Percentiles rank a stretch among this genome's conserved stretches.
phyloP scores from a whole-genome alignment of 2,329 filamentous ascomycete genomes.

The Amauroascus niger region DNA sequence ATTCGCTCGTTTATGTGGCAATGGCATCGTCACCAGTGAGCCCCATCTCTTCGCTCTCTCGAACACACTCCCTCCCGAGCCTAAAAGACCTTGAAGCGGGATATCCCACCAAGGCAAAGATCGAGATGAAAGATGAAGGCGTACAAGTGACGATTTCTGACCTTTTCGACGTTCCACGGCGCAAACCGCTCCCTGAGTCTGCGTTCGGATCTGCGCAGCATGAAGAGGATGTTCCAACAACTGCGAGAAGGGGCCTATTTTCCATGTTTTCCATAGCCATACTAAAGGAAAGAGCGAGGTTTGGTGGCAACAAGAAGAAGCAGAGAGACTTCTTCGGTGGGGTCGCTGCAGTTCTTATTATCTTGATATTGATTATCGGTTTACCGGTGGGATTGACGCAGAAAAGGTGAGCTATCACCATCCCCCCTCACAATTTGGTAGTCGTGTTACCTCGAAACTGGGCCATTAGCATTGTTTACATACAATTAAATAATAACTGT shows the following conservation, averaged over 20 bases:
- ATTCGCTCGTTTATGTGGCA: not conserved
- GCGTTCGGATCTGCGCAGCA: not conserved
- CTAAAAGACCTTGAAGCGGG: constrained; percentile 11
- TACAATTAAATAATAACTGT: not conserved
- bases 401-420: constrained; percentile 13
- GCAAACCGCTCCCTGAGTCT: constrained; percentile 17
- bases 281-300: not conserved
- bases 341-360: constrained; percentile 14
- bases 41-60: constrained; percentile 6
- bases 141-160: constrained; percentile 10
- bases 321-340: constrained; percentile 12
- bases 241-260: not conserved
- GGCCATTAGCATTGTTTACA: not conserved
- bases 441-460: not conserved
- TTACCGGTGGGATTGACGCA: constrained; percentile 27
- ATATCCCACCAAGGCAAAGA: not conserved
- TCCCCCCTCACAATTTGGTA: not conserved
- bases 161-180: constrained; percentile 13
- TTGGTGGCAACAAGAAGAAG: constrained; percentile 12
- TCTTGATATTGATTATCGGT: constrained; percentile 29
- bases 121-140: constrained; percentile 9
- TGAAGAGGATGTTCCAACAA: not conserved
- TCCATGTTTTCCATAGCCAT: not conserved
- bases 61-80: constrained; percentile 5
- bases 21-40: not conserved